Conservation (phyloP, 116 monocot species). For the Trichopus zeylanicus region DNA sequence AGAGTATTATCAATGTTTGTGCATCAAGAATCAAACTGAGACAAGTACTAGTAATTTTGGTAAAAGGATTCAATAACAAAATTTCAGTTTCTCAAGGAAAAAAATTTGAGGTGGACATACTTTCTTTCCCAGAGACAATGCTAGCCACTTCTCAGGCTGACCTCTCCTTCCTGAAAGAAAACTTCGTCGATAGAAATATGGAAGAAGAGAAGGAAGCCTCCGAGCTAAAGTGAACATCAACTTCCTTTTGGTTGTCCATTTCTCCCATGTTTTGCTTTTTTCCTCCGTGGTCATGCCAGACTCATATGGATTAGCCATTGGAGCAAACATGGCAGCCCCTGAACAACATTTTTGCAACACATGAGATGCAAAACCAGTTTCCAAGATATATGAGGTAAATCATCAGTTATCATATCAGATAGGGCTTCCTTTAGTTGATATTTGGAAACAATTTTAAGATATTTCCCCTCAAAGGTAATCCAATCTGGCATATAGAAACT, state of each 20-base stretch:
- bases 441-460: too few relatives aligned
- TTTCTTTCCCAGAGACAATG: slow-evolving; percentile 72
- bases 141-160: slow-evolving; percentile 65
- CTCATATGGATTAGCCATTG: slow-evolving; percentile 88
- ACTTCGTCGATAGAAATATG: slow-evolving; percentile 59
- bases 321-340: slow-evolving; percentile 92
- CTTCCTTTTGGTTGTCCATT: slow-evolving; percentile 79
- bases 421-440: too few relatives aligned
- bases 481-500: too few relatives aligned
- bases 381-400: not conserved
- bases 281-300: slow-evolving; percentile 77
- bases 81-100: too few relatives aligned
- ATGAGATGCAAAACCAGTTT: not conserved
- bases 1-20: too few relatives aligned
- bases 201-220: slow-evolving; percentile 73
- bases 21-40: too few relatives aligned
- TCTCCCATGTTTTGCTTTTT: slow-evolving; percentile 69
- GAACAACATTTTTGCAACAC: slow-evolving; percentile 3
- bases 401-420: too few relatives aligned
- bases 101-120: slow-evolving; percentile 23
- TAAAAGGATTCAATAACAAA: too few relatives aligned
- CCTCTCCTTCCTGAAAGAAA: slow-evolving; percentile 87
- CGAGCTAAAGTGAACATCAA: slow-evolving; percentile 78
- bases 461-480: too few relatives aligned
- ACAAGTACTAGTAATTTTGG: too few relatives aligned